phyloP scores from a whole-genome alignment of 208 protist species.

The Leishmania major region DNA sequence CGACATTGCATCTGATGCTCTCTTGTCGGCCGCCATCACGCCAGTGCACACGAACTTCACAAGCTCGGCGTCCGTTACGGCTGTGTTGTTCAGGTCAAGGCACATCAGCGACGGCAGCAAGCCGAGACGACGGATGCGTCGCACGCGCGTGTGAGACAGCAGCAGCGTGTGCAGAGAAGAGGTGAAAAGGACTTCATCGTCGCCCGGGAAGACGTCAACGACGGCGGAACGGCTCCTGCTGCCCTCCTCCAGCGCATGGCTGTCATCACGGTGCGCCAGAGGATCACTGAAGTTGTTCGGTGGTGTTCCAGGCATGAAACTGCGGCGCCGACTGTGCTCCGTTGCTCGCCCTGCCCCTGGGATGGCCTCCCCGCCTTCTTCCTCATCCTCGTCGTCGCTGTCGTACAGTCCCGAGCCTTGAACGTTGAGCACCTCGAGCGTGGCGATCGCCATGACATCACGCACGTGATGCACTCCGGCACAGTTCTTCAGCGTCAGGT shows the following conservation, averaged over 20 bases:
- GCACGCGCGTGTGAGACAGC: slow-evolving; percentile 20
- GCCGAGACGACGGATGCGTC: slow-evolving; percentile 13
- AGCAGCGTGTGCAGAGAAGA: slow-evolving; percentile 20
- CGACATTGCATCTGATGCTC: background rate
- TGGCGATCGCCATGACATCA: slow-evolving; percentile 3
- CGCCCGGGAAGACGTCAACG: background rate
- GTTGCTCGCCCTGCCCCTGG: background rate
- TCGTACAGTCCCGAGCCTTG: slow-evolving; percentile 14
- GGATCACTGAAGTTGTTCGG: background rate
- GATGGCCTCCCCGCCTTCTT: background rate
- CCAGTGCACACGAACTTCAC: slow-evolving; percentile 21
- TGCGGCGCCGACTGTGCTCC: background rate
- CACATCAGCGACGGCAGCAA: slow-evolving; percentile 16
- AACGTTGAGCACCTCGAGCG: slow-evolving; percentile 8
- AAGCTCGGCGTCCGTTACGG: slow-evolving; percentile 17
- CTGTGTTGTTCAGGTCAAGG: slow-evolving; percentile 10
- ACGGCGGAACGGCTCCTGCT: background rate
- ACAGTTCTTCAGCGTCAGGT: slow-evolving; percentile 9
- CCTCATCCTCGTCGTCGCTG: background rate
- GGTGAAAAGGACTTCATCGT: slow-evolving; percentile 6
- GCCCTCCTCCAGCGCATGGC: background rate
- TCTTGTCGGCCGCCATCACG: background rate
- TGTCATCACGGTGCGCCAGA: background rate
- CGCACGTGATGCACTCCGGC: background rate
- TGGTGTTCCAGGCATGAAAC: background rate